phyloP scores from a whole-genome alignment of 345 rosid genomes.

The Punica granatum region DNA sequence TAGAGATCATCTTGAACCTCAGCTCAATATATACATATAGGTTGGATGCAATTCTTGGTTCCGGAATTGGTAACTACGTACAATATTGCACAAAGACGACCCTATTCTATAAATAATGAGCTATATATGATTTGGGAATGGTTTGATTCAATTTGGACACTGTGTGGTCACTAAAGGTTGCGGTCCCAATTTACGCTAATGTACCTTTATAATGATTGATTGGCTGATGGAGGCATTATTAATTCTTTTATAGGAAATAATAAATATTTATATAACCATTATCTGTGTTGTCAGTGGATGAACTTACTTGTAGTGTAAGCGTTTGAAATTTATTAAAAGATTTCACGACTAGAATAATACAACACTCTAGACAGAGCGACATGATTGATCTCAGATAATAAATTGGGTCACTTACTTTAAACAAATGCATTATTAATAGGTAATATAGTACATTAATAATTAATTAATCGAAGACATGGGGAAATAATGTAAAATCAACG shows the following conservation, averaged over 20 bases:
- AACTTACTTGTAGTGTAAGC: no score
- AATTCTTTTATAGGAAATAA: no score
- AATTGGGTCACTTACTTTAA: no score
- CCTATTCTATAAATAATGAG: background rate
- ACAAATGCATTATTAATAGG: conserved; percentile 4
- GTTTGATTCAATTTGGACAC: background rate
- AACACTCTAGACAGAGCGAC: no score
- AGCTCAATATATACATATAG: no score
- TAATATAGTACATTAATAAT: no score
- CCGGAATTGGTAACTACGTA: background rate
- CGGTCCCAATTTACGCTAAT: conserved; percentile 10
- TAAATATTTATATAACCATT: no score
- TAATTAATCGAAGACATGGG: no score
- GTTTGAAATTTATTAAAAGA: no score
- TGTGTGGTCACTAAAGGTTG: conserved; percentile 9
- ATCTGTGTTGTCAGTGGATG: no score
- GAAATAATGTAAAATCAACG: background rate
- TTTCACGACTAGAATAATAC: no score
- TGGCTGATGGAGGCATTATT: conserved; percentile 12
- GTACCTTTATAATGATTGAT: conserved; percentile 12
- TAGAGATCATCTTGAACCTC: background rate
- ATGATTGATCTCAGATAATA: no score
- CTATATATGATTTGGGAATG: background rate
- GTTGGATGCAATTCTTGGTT: background rate
- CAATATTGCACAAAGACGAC: background rate